Evolutionary conservation across 1,284 basidiomycete species (phyloP), one percentile per base, ranked within the genome.

Genomic region (Sanguinoderma infundibulare): DNA sequence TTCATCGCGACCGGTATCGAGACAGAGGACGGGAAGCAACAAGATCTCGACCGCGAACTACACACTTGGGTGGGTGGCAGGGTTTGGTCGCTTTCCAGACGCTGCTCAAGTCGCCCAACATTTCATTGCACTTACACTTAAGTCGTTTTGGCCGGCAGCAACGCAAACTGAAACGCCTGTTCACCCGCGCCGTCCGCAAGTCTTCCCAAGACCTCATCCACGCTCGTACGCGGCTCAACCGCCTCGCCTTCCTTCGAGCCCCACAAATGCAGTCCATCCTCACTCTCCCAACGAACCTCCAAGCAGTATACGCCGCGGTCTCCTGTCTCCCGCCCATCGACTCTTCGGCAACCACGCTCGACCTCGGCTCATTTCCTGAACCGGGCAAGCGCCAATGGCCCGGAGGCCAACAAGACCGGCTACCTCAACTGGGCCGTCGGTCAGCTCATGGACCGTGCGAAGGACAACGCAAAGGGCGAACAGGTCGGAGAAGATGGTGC

Each of bases 21-120:
- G n/a, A n/a, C n/a, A n/a, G n/a, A n/a, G n/a, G n/a, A n/a, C n/a
- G n/a, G n/a, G n/a, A n/a, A n/a, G n/a, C n/a, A n/a, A n/a, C n/a
- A n/a, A n/a, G n/a, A n/a, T n/a, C n/a, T n/a, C n/a, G n/a, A n/a
- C n/a, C n/a, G n/a, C n/a, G n/a, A n/a, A n/a, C n/a, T n/a, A n/a
- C n/a, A n/a, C n/a, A n/a, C n/a, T n/a, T n/a, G n/a, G n/a, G n/a
- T n/a, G n/a, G n/a, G n/a, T n/a, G n/a, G 65, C 86, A 88, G 71
- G 89, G 89, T 4, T 75, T 92, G 1, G 89, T 91, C 49, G 83
- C 89, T 34, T 92, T 92, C 68, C 88, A 91, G 69, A 92, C 90
- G 0, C 79, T 92, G 39, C 79, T 92, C 24, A 90, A 92, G 69
- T 85, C 86, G 55, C 90, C 92, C 66, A n/a, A n/a, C n/a, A n/a